Evolutionary conservation across 495 filamentous ascomycete species (phyloP), one percentile per base, ranked within the genome.

Genomic region (Thermochaetoides thermophila): DNA sequence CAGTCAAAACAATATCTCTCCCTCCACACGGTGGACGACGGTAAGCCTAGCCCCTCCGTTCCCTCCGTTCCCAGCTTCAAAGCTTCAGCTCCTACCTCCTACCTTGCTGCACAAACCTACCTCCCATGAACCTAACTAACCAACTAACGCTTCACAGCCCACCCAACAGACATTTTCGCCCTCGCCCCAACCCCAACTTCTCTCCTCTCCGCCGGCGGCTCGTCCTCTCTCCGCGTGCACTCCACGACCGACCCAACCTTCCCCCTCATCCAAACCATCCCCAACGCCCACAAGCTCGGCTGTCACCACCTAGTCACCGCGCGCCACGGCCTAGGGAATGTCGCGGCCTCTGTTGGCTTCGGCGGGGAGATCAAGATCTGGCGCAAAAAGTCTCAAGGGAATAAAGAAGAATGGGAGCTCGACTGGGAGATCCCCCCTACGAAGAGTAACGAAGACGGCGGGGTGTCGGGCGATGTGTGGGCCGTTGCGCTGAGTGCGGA

Each of bases 1-100:
- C 45, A 97, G 91, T 96, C 89, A 34, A 93, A 94, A 62, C 91
- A 95, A 80, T 96, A 94, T 53, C 73, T 97, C 22, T 84, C 84
- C 36, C 76, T 75, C 37, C 83, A 92, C 60, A 85, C 85, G 9
- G 69, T 89, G 50, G 82, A 92, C 52, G 69, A 84, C 66, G 84
- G 84, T 83, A 51, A 45, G 64, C 7, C 32, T 31, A 16, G 32
- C 40, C 37, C 39, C 44, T 9, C 44, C 31, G 29, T 43, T n/a
- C 27, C n/a, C n/a, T n/a, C n/a, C n/a, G n/a, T n/a, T n/a, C n/a
- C n/a, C n/a, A n/a, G n/a, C n/a, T n/a, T n/a, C n/a, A n/a, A n/a
- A n/a, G n/a, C n/a, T n/a, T n/a, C n/a, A n/a, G n/a, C n/a, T n/a
- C n/a, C n/a, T 17, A 20, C 21, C 29, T 20, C 18, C 19, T 22